Conservation (phyloP, 345 rosid genomes). For the Erysimum cheiranthoides region DNA sequence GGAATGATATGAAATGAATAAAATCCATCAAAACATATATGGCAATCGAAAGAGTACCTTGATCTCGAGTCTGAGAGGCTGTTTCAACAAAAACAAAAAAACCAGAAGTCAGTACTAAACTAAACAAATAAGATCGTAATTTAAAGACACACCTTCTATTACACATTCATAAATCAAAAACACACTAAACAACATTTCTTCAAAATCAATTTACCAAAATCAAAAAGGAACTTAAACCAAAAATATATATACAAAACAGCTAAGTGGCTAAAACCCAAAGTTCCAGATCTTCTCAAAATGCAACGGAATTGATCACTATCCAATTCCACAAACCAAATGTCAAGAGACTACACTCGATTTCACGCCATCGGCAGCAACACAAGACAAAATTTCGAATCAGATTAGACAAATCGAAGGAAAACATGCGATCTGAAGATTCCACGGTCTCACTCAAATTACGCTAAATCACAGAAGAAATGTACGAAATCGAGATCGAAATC, state of each 20-base stretch:
- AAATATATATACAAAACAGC: constrained; percentile 22
- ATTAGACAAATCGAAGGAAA: constrained; percentile 9
- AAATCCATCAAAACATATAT: neutral
- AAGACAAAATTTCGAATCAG: neutral
- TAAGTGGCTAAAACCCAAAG: neutral
- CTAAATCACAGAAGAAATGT: constrained; percentile 2
- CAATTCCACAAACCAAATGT: constrained; percentile 32
- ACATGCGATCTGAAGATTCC: constrained; percentile 39
- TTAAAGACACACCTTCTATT: neutral
- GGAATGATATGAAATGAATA: neutral
- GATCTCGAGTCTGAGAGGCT: constrained; percentile 58
- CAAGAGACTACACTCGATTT: constrained; percentile 36
- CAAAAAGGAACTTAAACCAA: constrained; percentile 5
- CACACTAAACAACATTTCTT: neutral
- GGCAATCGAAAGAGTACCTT: constrained; percentile 45
- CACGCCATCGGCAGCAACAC: constrained; percentile 22
- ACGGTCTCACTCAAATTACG: constrained; percentile 22
- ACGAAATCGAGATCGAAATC: constrained; percentile 39
- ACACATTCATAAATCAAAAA: neutral
- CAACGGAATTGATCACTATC: constrained; percentile 23
- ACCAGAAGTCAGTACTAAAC: constrained; percentile 31
- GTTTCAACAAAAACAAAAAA: constrained; percentile 37
- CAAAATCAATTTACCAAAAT: neutral
- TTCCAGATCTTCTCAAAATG: constrained; percentile 31
- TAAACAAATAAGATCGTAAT: constrained; percentile 13